Conservation (phyloP, 2,329 filamentous ascomycete genomes). For the Xylaria sp. region DNA sequence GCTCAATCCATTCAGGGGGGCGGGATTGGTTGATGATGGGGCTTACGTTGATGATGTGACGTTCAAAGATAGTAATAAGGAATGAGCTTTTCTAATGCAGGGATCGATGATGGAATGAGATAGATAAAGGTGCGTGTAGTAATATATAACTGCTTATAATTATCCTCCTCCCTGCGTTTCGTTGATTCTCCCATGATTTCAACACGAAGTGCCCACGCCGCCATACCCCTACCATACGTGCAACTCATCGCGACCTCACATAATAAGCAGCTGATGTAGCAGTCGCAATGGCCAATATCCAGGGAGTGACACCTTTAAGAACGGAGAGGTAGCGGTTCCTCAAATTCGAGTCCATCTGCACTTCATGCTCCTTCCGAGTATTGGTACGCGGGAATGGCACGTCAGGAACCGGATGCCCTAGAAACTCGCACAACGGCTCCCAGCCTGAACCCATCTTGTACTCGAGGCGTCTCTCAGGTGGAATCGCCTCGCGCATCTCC, state of each 20-base stretch:
- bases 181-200: no score
- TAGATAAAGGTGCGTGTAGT: no score
- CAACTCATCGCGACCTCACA: not conserved
- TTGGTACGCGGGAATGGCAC: slow-evolving; percentile 33
- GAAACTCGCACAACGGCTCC: slow-evolving; percentile 37
- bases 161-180: no score
- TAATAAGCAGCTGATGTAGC: not conserved
- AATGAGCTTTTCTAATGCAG: not conserved
- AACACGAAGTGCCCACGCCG: no score
- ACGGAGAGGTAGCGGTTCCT: not conserved
- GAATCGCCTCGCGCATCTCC: slow-evolving; percentile 24
- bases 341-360: not conserved
- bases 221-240: not conserved
- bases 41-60: not conserved
- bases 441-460: slow-evolving; percentile 37
- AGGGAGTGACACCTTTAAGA: not conserved
- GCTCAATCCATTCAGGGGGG: not conserved
- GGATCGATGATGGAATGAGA: not conserved
- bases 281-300: not conserved
- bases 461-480: slow-evolving; percentile 31
- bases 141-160: no score
- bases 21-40: not conserved
- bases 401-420: slow-evolving; percentile 31
- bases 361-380: slow-evolving; percentile 1
- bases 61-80: not conserved